A percentile compares a stretch with the other conserved stretches of the same genome.
Conservation (phyloP, 176 grass and related monocot species). For the Triticum aestivum region IWGSC_CS_RefSeq_v2.1 NC_057811.1:12526763-12527262, state of each 20-base stretch:
- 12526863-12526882: neutral
- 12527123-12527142: neutral
- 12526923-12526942: neutral
- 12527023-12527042: neutral
- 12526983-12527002: neutral
- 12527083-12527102: neutral
- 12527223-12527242: neutral
- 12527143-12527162: neutral
- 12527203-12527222: neutral
- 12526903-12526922: neutral
- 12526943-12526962: neutral
- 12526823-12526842: neutral
- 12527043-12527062: slow-evolving; percentile 15
- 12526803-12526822: neutral
- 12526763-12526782: neutral
- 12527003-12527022: neutral
- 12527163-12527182: neutral
- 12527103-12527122: neutral
- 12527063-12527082: neutral
- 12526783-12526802: neutral
- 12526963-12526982: neutral
- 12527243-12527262: neutral
- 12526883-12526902: neutral
- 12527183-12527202: neutral
- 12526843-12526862: neutral